phyloP scores from a whole-genome alignment of 805 yeast species.

The Ogataea henricii region DNA sequence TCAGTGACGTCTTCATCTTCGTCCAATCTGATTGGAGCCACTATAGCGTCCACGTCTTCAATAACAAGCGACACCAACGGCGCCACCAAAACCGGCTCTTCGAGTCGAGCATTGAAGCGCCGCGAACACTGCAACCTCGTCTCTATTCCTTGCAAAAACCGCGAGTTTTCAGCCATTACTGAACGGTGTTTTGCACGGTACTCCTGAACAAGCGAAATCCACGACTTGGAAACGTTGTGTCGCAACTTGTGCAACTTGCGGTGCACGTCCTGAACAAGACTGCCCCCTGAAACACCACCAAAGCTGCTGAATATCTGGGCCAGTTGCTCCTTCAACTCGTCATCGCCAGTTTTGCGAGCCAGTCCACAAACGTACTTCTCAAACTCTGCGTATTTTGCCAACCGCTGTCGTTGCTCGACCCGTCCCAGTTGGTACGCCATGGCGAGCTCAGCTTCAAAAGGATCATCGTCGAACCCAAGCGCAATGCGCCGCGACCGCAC shows the following conservation, averaged over 20 bases:
- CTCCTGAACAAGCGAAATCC: slow-evolving; percentile 67
- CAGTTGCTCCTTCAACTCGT: slow-evolving; percentile 1
- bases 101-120: slow-evolving; percentile 31
- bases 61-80: slow-evolving; percentile 9
- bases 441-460: slow-evolving; percentile 63
- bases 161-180: slow-evolving; percentile 41
- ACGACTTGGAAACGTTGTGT: slow-evolving; percentile 47
- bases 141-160: slow-evolving; percentile 44
- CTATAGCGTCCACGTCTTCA: slow-evolving; percentile 1
- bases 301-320: not conserved
- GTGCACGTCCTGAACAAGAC: slow-evolving; percentile 12
- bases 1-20: slow-evolving; percentile 49
- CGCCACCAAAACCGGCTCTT: not conserved
- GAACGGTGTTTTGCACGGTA: slow-evolving; percentile 43
- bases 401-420: slow-evolving; percentile 55
- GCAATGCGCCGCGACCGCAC: slow-evolving; percentile 45
- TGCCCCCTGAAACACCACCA: not conserved
- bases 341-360: not conserved
- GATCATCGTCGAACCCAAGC: slow-evolving; percentile 60
- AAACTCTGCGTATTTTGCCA: slow-evolving; percentile 38
- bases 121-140: slow-evolving; percentile 39
- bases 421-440: slow-evolving; percentile 58
- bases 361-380: slow-evolving; percentile 1
- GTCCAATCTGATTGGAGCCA: slow-evolving; percentile 36
- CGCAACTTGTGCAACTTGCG: slow-evolving; percentile 24